Conservation (phyloP, 108 stramenopile genomes). For the Conticribra weissflogii region DNA sequence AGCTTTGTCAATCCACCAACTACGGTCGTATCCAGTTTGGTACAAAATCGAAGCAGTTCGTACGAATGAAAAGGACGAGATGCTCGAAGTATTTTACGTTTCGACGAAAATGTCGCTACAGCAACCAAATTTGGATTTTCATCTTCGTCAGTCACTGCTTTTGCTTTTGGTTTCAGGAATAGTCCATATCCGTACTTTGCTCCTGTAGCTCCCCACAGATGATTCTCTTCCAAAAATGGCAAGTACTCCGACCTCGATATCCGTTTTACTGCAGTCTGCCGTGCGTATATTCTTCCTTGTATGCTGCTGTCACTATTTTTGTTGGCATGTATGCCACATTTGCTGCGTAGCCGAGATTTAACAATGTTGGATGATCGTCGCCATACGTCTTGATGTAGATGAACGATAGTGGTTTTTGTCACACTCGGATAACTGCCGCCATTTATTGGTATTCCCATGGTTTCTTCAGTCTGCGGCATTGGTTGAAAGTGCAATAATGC, state of each 20-base stretch:
- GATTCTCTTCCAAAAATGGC: slow-evolving; percentile 63
- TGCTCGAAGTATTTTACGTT: slow-evolving; percentile 48
- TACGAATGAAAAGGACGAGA: slow-evolving; percentile 38
- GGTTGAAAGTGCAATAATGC: slow-evolving; percentile 17
- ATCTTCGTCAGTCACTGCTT: slow-evolving; percentile 8
- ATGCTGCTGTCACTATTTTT: background rate
- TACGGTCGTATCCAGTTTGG: slow-evolving; percentile 44
- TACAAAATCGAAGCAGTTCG: slow-evolving; percentile 74
- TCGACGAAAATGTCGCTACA: slow-evolving; percentile 63
- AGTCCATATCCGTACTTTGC: slow-evolving; percentile 71
- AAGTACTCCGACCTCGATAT: slow-evolving; percentile 46
- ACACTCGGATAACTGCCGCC: background rate
- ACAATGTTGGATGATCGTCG: slow-evolving; percentile 50
- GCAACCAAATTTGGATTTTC: slow-evolving; percentile 57
- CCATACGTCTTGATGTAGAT: slow-evolving; percentile 82
- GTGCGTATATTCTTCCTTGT: slow-evolving; percentile 50
- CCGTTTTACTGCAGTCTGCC: slow-evolving; percentile 51
- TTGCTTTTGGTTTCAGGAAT: slow-evolving; percentile 20
- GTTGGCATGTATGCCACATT: slow-evolving; percentile 26
- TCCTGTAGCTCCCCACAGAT: slow-evolving; percentile 68
- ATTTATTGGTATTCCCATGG: background rate
- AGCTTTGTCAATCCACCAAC: slow-evolving; percentile 75
- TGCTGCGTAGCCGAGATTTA: slow-evolving; percentile 48
- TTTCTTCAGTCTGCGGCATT: too few species aligned
- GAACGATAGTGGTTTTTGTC: slow-evolving; percentile 40